Conservation (phyloP, 225 moss, liverwort and hornwort species). For the Antitrichia curtipendula region DNA sequence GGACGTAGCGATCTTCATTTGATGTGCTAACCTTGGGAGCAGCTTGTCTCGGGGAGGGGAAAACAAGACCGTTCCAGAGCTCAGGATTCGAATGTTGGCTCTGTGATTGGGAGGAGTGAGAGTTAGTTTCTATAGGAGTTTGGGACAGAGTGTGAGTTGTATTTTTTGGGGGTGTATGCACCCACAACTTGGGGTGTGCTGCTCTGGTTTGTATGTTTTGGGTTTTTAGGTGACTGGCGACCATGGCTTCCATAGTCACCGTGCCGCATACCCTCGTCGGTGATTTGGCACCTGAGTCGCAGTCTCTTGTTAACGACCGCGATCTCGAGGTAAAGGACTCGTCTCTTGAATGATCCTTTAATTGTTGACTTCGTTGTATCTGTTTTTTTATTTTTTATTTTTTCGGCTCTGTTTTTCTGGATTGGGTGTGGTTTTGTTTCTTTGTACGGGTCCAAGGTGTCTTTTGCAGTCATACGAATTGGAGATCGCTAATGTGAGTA, state of each 20-base stretch:
- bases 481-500: background rate
- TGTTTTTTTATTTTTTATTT: background rate
- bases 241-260: constrained; percentile 24
- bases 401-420: background rate
- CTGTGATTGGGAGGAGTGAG: background rate
- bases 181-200: background rate
- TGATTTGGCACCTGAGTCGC: constrained; percentile 13
- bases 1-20: background rate
- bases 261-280: constrained; percentile 20
- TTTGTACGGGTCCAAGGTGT: background rate
- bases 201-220: background rate
- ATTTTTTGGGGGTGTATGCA: background rate
- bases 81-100: background rate
- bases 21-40: background rate
- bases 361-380: background rate
- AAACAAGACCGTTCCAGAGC: background rate
- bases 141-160: background rate
- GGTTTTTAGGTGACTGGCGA: background rate
- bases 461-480: background rate
- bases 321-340: constrained; percentile 22
- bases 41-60: background rate
- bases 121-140: background rate
- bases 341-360: background rate
- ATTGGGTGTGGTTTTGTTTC: background rate
- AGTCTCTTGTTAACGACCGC: constrained; percentile 7